Conservation (phyloP, 2,329 filamentous ascomycete genomes). For the Aureobasidium sp. region DNA sequence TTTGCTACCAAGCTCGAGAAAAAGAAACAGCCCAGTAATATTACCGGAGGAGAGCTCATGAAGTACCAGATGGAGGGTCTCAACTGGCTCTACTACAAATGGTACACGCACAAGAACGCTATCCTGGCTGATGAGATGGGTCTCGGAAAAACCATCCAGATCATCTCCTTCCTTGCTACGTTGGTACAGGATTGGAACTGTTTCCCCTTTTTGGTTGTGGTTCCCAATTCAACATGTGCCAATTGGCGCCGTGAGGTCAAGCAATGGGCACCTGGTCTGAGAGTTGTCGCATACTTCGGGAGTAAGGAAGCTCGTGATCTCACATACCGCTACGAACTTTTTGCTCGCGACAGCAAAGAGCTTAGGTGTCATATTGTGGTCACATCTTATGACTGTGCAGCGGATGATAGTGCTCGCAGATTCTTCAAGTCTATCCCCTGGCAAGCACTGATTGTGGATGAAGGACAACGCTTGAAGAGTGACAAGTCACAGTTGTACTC, state of each 20-base stretch:
- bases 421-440: constrained; percentile 68
- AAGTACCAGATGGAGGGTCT: constrained; percentile 86
- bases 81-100: constrained; percentile 93
- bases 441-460: constrained; percentile 85
- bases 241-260: constrained; percentile 98
- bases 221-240: constrained; percentile 90
- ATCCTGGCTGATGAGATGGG: constrained; percentile 98
- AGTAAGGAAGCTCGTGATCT: constrained; percentile 67
- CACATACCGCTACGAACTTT: constrained; percentile 76
- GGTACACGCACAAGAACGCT: constrained; percentile 71
- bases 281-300: constrained; percentile 90
- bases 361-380: constrained; percentile 87
- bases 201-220: constrained; percentile 88
- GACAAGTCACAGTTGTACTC: constrained; percentile 76
- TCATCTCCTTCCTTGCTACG: constrained; percentile 72
- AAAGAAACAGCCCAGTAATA: constrained; percentile 60
- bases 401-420: constrained; percentile 58
- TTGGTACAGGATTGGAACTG: constrained; percentile 56
- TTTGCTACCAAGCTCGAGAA: constrained; percentile 62
- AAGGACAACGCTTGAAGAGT: constrained; percentile 92
- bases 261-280: constrained; percentile 76
- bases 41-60: constrained; percentile 79
- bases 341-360: constrained; percentile 54
- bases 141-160: constrained; percentile 91
- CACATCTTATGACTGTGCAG: constrained; percentile 86